Evolutionary conservation across 768 basidiomycete species (phyloP), one percentile per base, ranked within the genome.

Genomic region (Calocybe cyanea): DNA sequence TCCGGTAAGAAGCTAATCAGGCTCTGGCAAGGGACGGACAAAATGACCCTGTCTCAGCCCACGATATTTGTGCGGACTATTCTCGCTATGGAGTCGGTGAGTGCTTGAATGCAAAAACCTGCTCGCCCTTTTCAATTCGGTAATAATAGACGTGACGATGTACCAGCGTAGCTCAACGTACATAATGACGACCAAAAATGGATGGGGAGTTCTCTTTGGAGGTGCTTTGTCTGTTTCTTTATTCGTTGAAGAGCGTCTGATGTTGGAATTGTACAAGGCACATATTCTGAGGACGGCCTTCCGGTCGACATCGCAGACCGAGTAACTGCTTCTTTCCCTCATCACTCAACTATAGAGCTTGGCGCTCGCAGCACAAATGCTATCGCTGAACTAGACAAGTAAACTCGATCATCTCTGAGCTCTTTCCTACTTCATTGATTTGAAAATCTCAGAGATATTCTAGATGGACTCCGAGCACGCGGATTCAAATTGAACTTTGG

Each of bases 401-500:
- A 39, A 57, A 1, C n/a, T 18, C 20, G 23, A 7, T 34, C 18
- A 11, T 43, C 18, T 2, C 7, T 30, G 3, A 4, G 17, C 11
- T 25, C 5, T 6, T 13, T 19, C 2, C 38, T 19, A 8, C 5
- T 3, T 20, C 24, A 20, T 10, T 44, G 8, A 30, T 25, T 11
- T 38, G 14, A 38, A 37, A 14, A 24, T 7, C 33, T 20, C 5
- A 78, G 75, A 49, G 68, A 72, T 15, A 46, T 80, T 14, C 70
- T 85, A 1, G 77, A 83, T 3, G 81, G 72, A 6, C 68, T 89
- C 13, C 63, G 70, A 30, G 69, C 69, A 47, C 67, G 66, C 2
- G 85, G 86, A 4, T 88, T 86, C 67, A 73, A 71, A 46, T 54
- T 69, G 10, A 77, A 72, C 36, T 53, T 60, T 6, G 84, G 83